These are phyloP conservation scores for Ampelocalamus luodianensis DNA, from an alignment of 176 grass and related monocot genomes.

Conservation along the genomic window DNA sequence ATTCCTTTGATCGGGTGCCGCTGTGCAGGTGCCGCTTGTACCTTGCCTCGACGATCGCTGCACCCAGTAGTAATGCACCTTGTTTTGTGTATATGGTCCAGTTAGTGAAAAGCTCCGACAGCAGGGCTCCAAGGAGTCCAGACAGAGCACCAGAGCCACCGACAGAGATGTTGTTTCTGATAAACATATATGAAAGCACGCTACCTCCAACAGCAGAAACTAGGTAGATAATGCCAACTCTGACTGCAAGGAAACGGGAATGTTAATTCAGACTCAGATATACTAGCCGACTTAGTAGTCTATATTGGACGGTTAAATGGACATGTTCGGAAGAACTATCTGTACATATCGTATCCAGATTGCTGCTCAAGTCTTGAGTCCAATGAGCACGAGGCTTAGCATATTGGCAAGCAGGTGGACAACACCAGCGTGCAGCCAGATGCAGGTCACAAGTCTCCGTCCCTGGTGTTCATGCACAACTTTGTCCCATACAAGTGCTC, in stretches of 20 bases:
- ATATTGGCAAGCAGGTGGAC: constrained; percentile 92
- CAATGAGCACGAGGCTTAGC: constrained; percentile 86
- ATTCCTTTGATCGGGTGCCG: no score
- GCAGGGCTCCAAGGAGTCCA: constrained; percentile 92
- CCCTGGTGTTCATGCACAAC: constrained; percentile 75
- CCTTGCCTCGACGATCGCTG: no score
- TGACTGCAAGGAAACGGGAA: constrained; percentile 50
- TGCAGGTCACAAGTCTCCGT: constrained; percentile 81
- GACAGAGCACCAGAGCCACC: constrained; percentile 90
- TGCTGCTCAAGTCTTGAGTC: constrained; percentile 94
- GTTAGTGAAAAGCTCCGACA: constrained; percentile 94
- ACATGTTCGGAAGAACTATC: background rate
- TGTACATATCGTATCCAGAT: constrained; percentile 55
- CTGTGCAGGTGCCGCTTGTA: no score
- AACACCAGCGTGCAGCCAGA: constrained; percentile 96
- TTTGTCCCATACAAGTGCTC: constrained; percentile 77
- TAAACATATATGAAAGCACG: constrained; percentile 77
- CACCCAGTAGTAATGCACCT: no score
- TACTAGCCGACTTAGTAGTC: background rate
- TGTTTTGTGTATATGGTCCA: constrained; percentile 99
- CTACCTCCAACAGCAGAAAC: constrained; percentile 84
- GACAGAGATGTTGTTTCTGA: constrained; percentile 87
- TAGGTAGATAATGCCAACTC: constrained; percentile 76
- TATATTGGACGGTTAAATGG: background rate
- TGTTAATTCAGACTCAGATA: constrained; percentile 27